Conservation (phyloP, 2,329 filamentous ascomycete genomes). For the Cryphonectria parasitica region DNA sequence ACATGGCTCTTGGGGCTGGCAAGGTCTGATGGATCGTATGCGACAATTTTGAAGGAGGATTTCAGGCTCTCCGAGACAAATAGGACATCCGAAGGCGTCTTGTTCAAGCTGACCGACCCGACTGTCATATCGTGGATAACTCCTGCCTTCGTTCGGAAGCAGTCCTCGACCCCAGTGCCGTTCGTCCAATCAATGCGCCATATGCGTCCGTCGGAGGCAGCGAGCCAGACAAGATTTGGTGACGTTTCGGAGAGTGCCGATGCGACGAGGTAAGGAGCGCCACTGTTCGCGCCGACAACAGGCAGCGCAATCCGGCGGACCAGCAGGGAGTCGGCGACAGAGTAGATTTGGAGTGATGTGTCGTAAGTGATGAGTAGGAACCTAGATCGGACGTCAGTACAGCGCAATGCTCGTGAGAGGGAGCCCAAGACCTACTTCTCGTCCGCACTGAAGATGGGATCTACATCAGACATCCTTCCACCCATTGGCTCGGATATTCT, state of each 20-base stretch:
- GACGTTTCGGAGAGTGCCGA: constrained; percentile 46
- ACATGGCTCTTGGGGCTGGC: constrained; percentile 22
- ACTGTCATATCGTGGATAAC: constrained; percentile 52
- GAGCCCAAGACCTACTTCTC: constrained; percentile 55
- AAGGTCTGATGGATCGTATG: constrained; percentile 46
- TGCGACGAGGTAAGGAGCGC: constrained; percentile 46
- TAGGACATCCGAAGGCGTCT: constrained; percentile 48
- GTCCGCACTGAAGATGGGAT: constrained; percentile 64
- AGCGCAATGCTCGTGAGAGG: background rate
- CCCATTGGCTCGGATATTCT: constrained; percentile 67
- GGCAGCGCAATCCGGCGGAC: constrained; percentile 69
- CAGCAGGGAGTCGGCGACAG: constrained; percentile 78
- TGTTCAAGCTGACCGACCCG: constrained; percentile 43
- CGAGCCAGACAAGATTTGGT: constrained; percentile 61
- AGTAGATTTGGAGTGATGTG: constrained; percentile 79
- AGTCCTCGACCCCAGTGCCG: constrained; percentile 46
- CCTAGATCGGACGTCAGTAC: constrained; percentile 49
- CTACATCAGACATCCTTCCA: constrained; percentile 66
- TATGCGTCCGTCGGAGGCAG: constrained; percentile 59
- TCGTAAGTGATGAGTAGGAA: constrained; percentile 76
- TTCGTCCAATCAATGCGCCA: constrained; percentile 64
- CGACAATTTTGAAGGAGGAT: constrained; percentile 47
- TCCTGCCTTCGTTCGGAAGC: constrained; percentile 48
- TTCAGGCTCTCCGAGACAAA: constrained; percentile 51
- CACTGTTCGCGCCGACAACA: constrained; percentile 37